phyloP scores from a whole-genome alignment of 331 rosid genomes.

The Quercus phellos region DNA sequence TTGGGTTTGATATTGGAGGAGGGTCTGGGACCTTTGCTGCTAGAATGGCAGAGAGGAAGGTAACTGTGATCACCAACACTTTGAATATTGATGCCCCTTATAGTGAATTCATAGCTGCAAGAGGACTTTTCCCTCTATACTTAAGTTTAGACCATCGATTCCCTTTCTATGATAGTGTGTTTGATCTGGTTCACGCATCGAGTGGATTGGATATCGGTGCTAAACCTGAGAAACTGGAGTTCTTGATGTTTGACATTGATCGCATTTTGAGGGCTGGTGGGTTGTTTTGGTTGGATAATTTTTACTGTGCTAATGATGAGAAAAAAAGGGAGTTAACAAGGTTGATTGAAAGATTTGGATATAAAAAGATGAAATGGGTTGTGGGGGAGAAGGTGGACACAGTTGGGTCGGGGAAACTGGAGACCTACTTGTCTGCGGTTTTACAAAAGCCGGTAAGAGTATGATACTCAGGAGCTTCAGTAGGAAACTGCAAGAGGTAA shows the following conservation, averaged over 20 bases:
- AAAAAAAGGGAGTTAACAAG: constrained; percentile 64
- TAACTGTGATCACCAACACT: constrained; percentile 61
- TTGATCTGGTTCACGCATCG: constrained; percentile 67
- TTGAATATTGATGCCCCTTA: constrained; percentile 79
- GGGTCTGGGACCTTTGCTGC: constrained; percentile 91
- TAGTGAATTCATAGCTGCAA: constrained; percentile 82
- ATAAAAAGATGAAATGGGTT: constrained; percentile 86
- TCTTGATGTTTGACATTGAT: constrained; percentile 82
- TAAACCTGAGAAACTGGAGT: constrained; percentile 66
- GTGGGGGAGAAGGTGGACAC: constrained; percentile 62
- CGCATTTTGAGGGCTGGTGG: constrained; percentile 74
- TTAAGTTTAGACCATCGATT: constrained; percentile 77
- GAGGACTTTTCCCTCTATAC: constrained; percentile 82
- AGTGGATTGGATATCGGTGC: constrained; percentile 67
- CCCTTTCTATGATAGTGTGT: constrained; percentile 84
- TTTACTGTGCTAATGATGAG: constrained; percentile 58
- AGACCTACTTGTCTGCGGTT: constrained; percentile 68
- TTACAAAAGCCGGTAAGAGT: constrained; percentile 81
- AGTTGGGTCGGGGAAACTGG: constrained; percentile 47
- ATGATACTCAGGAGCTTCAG: constrained; percentile 30
- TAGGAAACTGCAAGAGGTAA: constrained; percentile 25
- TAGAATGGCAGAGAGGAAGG: constrained; percentile 75
- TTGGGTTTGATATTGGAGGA: constrained; percentile 81
- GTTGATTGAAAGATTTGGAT: constrained; percentile 83
- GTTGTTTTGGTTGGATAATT: constrained; percentile 88